Percentiles rank a stretch among this genome's conserved stretches.
Conservation (phyloP, 306 rosid genomes). For the Biancaea sappan region DNA sequence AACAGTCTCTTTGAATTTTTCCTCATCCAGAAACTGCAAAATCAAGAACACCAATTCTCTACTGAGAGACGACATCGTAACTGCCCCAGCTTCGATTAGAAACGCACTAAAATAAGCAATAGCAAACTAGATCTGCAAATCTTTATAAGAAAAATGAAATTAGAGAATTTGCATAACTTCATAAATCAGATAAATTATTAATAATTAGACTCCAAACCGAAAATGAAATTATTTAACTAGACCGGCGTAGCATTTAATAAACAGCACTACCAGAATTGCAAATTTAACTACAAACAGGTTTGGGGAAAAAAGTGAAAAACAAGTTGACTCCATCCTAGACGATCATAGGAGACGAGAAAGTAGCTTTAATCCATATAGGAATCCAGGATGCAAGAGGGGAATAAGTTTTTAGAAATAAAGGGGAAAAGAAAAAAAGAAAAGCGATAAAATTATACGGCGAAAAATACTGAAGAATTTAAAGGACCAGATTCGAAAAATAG, state of each 20-base stretch:
- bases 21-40: constrained; percentile 98
- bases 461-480: constrained; percentile 39
- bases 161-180: constrained; percentile 18
- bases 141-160: constrained; percentile 9
- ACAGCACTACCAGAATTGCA: constrained; percentile 38
- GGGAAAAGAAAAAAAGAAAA: constrained; percentile 19
- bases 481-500: constrained; percentile 59
- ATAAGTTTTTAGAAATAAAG: constrained; percentile 25
- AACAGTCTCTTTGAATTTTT: constrained; percentile 97
- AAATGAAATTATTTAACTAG: constrained; percentile 44
- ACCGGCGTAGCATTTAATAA: constrained; percentile 31
- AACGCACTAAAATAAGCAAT: constrained; percentile 43
- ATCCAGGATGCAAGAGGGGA: constrained; percentile 69
- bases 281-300: constrained; percentile 35
- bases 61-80: constrained; percentile 91
- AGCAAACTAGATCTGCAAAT: constrained; percentile 75
- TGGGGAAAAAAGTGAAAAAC: constrained; percentile 26
- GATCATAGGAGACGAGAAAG: constrained; percentile 55
- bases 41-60: constrained; percentile 99
- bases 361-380: constrained; percentile 63
- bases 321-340: constrained; percentile 40
- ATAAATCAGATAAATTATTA: not conserved
- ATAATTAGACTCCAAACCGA: constrained; percentile 35
- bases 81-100: constrained; percentile 51
- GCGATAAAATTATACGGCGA: constrained; percentile 29